phyloP scores from a whole-genome alignment of 2,329 filamentous ascomycete genomes.

The Mycosphaerella arachidis region DNA sequence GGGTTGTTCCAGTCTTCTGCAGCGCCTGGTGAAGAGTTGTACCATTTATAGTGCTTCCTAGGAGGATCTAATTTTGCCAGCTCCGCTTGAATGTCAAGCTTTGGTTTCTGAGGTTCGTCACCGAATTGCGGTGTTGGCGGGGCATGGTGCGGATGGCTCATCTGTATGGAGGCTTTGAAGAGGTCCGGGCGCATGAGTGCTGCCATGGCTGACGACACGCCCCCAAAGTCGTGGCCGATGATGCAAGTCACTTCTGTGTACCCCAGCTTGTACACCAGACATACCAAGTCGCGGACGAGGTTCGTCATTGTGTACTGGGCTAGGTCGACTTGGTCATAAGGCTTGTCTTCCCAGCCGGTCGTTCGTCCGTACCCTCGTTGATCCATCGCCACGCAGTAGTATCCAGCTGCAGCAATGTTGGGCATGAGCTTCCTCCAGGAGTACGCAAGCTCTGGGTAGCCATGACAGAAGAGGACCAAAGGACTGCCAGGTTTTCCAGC shows the following conservation, averaged over 20 bases:
- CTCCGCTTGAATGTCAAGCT: slow-evolving; percentile 50
- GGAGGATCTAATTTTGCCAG: slow-evolving; percentile 54
- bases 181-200: slow-evolving; percentile 61
- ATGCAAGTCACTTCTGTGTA: slow-evolving; percentile 56
- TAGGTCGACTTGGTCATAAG: slow-evolving; percentile 52
- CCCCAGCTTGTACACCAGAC: slow-evolving; percentile 57
- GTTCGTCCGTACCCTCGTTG: slow-evolving; percentile 66
- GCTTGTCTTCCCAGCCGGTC: slow-evolving; percentile 53
- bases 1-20: slow-evolving; percentile 46
- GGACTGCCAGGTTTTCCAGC: slow-evolving; percentile 49
- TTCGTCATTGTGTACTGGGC: slow-evolving; percentile 54
- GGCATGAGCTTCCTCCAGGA: slow-evolving; percentile 64
- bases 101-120: slow-evolving; percentile 32
- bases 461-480: slow-evolving; percentile 60
- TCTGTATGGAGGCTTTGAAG: slow-evolving; percentile 57
- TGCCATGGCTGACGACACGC: slow-evolving; percentile 55
- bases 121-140: slow-evolving; percentile 48
- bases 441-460: slow-evolving; percentile 65
- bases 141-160: slow-evolving; percentile 62
- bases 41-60: slow-evolving; percentile 67
- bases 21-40: slow-evolving; percentile 51
- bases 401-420: slow-evolving; percentile 55
- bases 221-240: slow-evolving; percentile 65
- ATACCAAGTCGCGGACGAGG: slow-evolving; percentile 58
- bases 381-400: slow-evolving; percentile 63